Evolutionary conservation across 2,329 filamentous ascomycete genomes (phyloP).

Genomic region (Trichoderma atroviride): DNA sequence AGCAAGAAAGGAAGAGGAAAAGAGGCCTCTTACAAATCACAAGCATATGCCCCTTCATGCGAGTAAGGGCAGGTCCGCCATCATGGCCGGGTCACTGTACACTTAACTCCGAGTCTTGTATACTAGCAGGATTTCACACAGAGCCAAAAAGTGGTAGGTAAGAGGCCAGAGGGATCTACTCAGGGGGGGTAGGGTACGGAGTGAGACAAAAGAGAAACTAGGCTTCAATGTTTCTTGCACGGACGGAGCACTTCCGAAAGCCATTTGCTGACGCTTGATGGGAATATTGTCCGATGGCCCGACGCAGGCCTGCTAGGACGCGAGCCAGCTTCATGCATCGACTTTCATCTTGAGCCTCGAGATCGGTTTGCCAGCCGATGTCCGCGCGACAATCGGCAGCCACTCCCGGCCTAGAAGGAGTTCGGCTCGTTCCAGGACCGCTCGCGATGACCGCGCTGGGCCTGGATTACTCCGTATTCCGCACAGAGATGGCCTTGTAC

Average conservation of each 20-base stretch:
- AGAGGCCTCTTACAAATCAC: constrained; percentile 9
- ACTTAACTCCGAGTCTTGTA: not conserved
- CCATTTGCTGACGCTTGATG: constrained; percentile 4
- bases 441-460: not conserved
- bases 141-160: not conserved
- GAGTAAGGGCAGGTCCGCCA: not conserved
- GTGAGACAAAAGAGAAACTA: not conserved
- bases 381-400: constrained; percentile 18
- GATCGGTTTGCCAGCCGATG: constrained; percentile 17
- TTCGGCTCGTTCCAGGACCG: not conserved
- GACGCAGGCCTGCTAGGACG: constrained; percentile 6
- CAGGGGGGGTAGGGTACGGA: not conserved
- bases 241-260: not conserved
- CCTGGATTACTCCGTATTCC: not conserved
- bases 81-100: not conserved
- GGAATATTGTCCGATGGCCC: constrained; percentile 18
- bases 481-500: not conserved
- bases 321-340: constrained; percentile 10
- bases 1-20: not conserved
- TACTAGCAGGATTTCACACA: not conserved
- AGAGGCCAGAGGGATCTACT: not conserved
- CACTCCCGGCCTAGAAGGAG: constrained; percentile 11
- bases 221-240: not conserved
- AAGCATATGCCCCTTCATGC: not conserved
- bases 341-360: constrained; percentile 9